Evolutionary conservation across 139 green algal genomes (phyloP).

Genomic region (Tetradesmus obliquus): DNA sequence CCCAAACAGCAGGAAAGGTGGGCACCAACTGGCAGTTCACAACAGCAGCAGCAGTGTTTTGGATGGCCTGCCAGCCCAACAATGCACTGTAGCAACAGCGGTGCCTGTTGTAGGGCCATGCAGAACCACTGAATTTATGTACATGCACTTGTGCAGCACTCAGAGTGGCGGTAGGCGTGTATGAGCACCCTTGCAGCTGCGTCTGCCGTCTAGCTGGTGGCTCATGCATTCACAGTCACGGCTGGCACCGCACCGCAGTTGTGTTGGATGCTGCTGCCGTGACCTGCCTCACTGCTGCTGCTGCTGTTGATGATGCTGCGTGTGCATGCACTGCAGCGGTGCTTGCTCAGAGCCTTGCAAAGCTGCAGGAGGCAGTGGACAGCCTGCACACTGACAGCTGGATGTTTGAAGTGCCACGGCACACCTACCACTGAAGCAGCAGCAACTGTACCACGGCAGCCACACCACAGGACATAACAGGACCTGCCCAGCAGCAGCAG

Average conservation of each 20-base stretch:
- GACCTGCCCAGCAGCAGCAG: neutral
- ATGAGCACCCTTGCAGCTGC: no score
- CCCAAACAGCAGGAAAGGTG: neutral
- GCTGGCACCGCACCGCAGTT: neutral
- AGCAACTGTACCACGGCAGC: neutral
- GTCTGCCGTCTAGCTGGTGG: neutral
- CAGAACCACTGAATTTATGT: no score
- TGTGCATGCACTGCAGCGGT: neutral
- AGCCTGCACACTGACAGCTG: slow-evolving; percentile 59
- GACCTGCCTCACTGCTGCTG: neutral
- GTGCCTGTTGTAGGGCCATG: no score
- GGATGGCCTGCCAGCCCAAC: no score
- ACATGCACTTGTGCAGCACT: no score
- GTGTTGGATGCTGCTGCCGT: neutral
- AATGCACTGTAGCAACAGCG: no score
- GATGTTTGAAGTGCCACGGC: slow-evolving; percentile 74
- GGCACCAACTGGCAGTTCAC: neutral
- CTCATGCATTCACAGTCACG: neutral
- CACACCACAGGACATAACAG: neutral
- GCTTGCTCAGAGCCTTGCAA: neutral
- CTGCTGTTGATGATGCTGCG: neutral
- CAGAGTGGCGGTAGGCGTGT: no score
- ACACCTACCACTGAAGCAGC: slow-evolving; percentile 37
- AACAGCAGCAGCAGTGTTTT: neutral
- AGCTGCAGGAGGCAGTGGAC: neutral